Evolutionary conservation across 2,329 filamentous ascomycete species (phyloP), one percentile per base, ranked within the genome.

Genomic region (Cercospora sp.): DNA sequence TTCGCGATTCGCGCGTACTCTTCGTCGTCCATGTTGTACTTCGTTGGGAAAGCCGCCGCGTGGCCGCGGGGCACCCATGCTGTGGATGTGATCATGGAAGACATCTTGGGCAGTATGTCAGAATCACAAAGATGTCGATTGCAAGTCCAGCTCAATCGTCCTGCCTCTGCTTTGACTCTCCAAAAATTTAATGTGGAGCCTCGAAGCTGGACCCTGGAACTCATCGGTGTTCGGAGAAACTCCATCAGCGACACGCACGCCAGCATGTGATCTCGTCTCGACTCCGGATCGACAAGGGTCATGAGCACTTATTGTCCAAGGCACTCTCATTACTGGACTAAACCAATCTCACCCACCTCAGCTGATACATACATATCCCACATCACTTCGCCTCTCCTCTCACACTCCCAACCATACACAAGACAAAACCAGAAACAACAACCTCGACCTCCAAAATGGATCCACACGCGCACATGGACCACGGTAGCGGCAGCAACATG

Each of bases 1-100:
- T 84, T 81, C 37, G 82, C 80, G 69, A 85, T 85, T 64, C 83
- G 80, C 68, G 80, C 81, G 70, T 82, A 85, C 71, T 85, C 83
- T 71, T 84, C 83, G 66, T 85, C 83, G 77, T 85, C 82, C 74
- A 85, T 84, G 37, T 80, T 78, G 69, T 84, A 85, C 74, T 82
- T 82, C 8, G 79, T 80, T 0, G 83, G 83, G 65, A 83, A 83
- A 45, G 82, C 81, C 32, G 83, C 82, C 63, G 83, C 82, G 73
- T 82, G 82, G 18, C 83, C 83, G 64, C 83, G 82, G 70, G 83
- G 83, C 73, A 85, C 83, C 83, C 83, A 85, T n/a, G 82, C 79
- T 24, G 82, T 83, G 66, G 83, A 82, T 70, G 83, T 85, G 72
- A 85, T 84, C 82, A 85, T 85, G 74, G 90, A 90, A 79, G 83